phyloP scores from a whole-genome alignment of 208 protist genomes.

The Leishmania guyanensis region DNA sequence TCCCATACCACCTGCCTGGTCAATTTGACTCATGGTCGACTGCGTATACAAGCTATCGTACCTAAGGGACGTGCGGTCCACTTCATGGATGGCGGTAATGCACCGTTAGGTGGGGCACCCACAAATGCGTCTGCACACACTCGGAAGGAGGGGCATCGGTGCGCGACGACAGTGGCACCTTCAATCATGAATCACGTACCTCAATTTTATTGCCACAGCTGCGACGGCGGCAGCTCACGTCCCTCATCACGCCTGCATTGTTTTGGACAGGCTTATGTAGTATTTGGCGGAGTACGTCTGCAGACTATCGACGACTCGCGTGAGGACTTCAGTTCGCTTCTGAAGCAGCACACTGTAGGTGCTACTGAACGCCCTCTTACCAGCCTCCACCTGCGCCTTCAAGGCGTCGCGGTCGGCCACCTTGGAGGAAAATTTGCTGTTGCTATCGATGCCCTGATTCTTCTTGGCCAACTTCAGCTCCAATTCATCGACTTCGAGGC shows the following conservation, averaged over 20 bases:
- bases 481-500: conserved; percentile 35
- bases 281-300: conserved; percentile 35
- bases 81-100: not conserved
- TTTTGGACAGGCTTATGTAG: conserved; percentile 27
- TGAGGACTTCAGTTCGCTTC: conserved; percentile 38
- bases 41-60: too few species aligned
- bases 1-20: too few species aligned
- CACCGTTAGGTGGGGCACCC: not conserved
- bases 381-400: conserved; percentile 33
- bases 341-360: conserved; percentile 30
- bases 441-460: conserved; percentile 51
- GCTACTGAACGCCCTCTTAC: conserved; percentile 23
- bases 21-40: too few species aligned
- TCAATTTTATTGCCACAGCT: not conserved
- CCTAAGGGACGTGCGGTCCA: too few species aligned
- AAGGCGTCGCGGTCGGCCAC: conserved; percentile 41
- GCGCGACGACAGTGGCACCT: not conserved
- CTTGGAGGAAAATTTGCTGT: conserved; percentile 48
- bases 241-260: conserved; percentile 11
- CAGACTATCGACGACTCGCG: conserved; percentile 29
- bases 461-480: conserved; percentile 68
- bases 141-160: not conserved
- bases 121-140: not conserved
- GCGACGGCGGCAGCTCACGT: not conserved
- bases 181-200: not conserved